Conservation (phyloP, 176 grass and related monocot species). For the Musa beccarii region DNA sequence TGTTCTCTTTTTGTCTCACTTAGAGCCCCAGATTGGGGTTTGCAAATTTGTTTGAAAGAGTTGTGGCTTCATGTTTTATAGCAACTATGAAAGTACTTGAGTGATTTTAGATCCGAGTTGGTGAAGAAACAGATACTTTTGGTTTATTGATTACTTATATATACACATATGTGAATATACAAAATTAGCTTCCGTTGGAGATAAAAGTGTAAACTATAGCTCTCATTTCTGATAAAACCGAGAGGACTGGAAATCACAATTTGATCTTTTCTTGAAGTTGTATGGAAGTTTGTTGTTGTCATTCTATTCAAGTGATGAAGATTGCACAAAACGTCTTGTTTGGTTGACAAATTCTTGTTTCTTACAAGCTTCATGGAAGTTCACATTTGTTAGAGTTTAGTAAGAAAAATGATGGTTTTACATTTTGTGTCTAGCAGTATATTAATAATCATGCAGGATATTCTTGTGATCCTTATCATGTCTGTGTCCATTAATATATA, state of each 20-base stretch:
- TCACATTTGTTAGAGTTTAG: not conserved
- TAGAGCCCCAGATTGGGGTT: not conserved
- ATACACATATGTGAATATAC: not conserved
- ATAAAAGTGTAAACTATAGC: too few species aligned
- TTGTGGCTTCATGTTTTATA: not conserved
- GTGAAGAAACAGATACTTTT: not conserved
- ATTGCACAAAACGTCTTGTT: too few species aligned
- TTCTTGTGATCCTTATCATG: too few species aligned
- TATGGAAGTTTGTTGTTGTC: too few species aligned
- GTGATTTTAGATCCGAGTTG: not conserved
- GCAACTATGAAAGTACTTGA: not conserved
- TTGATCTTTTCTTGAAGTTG: too few species aligned
- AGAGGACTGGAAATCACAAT: too few species aligned
- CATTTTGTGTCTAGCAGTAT: too few species aligned
- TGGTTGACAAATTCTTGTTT: not conserved
- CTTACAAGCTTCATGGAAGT: not conserved
- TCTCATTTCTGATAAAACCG: too few species aligned
- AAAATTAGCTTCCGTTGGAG: not conserved
- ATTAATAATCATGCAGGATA: too few species aligned
- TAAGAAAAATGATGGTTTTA: too few species aligned
- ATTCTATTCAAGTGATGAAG: too few species aligned
- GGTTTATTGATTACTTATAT: not conserved
- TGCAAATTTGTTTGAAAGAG: not conserved
- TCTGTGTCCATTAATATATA: too few species aligned
- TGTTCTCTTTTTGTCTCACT: not conserved